Evolutionary conservation across 352 stramenopile species (phyloP), one percentile per base, ranked within the genome.

Genomic region (Globisporangium nodosum): DNA sequence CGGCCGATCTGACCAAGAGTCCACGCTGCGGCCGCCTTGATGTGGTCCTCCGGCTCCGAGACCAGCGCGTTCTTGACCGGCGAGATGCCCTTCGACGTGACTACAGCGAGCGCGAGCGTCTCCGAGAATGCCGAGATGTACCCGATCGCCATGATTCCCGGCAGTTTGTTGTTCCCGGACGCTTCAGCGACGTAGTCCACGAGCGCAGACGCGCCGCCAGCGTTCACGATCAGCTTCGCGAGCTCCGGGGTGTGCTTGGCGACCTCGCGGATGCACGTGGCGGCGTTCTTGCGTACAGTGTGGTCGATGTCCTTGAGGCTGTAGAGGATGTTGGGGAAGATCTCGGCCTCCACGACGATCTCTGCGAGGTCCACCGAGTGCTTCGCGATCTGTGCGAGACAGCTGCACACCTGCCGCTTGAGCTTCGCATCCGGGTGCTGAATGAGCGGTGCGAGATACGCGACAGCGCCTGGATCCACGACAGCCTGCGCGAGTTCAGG

Each of bases 91-190:
- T 97, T 97, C 40, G 89, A 96, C 18, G 96, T 95, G 67, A 98
- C 96, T n/a, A 98, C 87, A 4, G 92, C 91, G 39, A 98, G 76
- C 21, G 93, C 94, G 11, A 98, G 67, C 5, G 93, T 98, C 68
- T 98, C 93, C 9, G 85, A 97, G 69, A 98, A 98, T 0, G 94
- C 94, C 11, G 90, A 94, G 56, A 98, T 97, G 76, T 98, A 98
- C 0, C 94, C 92, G 51, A 98, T 83, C 7, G 92, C 93, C 93
- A 98, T 98, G 66, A 98, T 97, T 0, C 93, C 94, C 2, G 94
- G 94, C 5, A 98, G 71, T 52, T 97, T 97, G 63, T 94, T 95
- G 73, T 97, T 97, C 7, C 92, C 93, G 0, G 84, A 71, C 2
- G 90, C 85, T 43, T 98, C 92, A 0, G 78, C 78, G 18, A 98